Evolutionary conservation across 1,139 yeast genomes (phyloP), one percentile per base, ranked within the genome.

Genomic region (Protomyces gravidus): DNA sequence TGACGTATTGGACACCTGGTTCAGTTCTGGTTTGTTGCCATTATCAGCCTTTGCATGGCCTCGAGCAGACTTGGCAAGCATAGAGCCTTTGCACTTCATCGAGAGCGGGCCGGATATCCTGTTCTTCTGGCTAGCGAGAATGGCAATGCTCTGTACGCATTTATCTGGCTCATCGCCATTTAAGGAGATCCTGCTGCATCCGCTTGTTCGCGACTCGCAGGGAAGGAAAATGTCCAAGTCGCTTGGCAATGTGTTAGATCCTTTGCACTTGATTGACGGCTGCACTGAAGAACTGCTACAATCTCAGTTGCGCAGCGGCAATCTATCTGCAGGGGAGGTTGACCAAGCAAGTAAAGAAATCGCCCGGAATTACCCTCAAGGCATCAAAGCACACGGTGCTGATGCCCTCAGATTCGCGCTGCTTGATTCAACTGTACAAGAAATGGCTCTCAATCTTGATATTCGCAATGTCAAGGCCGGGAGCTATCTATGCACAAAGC

Each of bases 21-120:
- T 61, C 28, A 61, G 64, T 23, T 53, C 63, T 32, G 63, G 52
- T 7, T 46, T 61, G 2, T 52, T 61, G 25, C 63, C 63, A 11
- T 47, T 61, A 4, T 61, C 63, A 6, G 60, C 57, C 15, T 61
- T 61, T 32, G 58, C 45, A 1, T 61, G 63, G 63, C 63, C 55
- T 5, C 75, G 82, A 61, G 73, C 76, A 19, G 80, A 90, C 60
- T 71, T 75, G 89, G 85, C 84, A 92, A 40, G 25, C 5, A 6
- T 17, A 17, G 23, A 13, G 15, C 45, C 39, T n/a, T 39, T 46
- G 28, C 32, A 40, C 17, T 53, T 61, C 32, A 59, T 61, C 45
- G 63, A 61, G 36, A 62, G 61, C n/a, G 63, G 63, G 2, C 53
- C 63, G 7, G 63, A 61, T 13, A 60, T 61, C 36, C 42, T 61